A percentile compares a stretch with the other conserved stretches of the same genome.
These are phyloP conservation scores for Stachybotrys chlorohalonatus DNA, from an alignment of 2,329 filamentous ascomycete species.

Conservation along the genomic window DNA sequence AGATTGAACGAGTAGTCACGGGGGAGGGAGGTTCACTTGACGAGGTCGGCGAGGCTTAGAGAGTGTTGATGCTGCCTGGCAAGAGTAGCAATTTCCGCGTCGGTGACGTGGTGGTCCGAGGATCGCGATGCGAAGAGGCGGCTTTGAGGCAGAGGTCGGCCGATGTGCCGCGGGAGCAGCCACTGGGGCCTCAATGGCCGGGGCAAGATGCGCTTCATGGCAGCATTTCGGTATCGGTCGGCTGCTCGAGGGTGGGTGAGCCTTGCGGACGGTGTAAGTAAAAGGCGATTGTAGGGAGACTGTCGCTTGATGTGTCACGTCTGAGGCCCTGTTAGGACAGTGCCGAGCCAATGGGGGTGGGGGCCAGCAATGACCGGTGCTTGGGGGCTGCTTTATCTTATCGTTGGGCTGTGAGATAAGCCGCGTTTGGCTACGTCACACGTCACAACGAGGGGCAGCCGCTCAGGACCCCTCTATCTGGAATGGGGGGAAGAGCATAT, in stretches of 20 bases:
- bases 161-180: background rate
- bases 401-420: background rate
- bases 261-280: no score
- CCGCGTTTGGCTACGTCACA: background rate
- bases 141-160: background rate
- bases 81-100: constrained; percentile 70
- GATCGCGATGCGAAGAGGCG: constrained; percentile 8
- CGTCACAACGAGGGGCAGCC: background rate
- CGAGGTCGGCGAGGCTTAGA: constrained; percentile 77
- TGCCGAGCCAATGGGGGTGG: background rate
- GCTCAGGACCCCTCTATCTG: background rate
- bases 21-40: constrained; percentile 51
- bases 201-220: constrained; percentile 12
- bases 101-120: constrained; percentile 35
- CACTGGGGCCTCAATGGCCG: constrained; percentile 10
- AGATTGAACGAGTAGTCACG: background rate
- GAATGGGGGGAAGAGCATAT: background rate
- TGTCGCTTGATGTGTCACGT: no score
- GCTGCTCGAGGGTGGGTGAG: no score
- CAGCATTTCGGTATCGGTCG: constrained; percentile 5
- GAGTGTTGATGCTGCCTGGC: constrained; percentile 71
- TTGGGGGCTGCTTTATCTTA: background rate
- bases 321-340: no score
- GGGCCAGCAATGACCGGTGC: background rate
- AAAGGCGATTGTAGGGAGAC: no score